Conservation (phyloP, 2,329 filamentous ascomycete genomes). For the Aschersonia sp. region DNA sequence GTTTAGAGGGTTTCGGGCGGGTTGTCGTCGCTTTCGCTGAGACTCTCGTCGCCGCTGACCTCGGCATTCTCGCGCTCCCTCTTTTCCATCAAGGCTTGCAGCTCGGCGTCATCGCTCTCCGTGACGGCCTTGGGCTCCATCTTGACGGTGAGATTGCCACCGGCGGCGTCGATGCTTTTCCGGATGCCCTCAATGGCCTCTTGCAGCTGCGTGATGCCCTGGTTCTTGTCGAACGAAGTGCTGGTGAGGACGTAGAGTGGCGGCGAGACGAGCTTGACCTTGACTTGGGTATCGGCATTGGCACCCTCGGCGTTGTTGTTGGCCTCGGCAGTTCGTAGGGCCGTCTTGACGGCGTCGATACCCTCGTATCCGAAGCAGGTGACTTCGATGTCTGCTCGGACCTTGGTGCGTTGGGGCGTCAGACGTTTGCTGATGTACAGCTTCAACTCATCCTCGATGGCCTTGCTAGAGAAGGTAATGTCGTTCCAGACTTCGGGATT, state of each 20-base stretch:
- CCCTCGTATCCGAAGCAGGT: slow-evolving; percentile 93
- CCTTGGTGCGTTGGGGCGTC: slow-evolving; percentile 96
- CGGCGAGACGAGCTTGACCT: slow-evolving; percentile 95
- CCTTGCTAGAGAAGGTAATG: slow-evolving; percentile 72
- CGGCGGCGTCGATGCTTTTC: slow-evolving; percentile 60
- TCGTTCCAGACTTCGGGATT: slow-evolving; percentile 96
- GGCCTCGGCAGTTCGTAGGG: slow-evolving; percentile 79
- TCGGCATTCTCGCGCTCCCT: slow-evolving; percentile 94
- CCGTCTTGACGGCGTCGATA: slow-evolving; percentile 93
- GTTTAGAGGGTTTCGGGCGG: slow-evolving; percentile 25
- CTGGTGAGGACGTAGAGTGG: slow-evolving; percentile 93
- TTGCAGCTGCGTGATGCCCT: slow-evolving; percentile 73
- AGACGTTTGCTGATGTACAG: slow-evolving; percentile 94
- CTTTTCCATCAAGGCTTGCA: slow-evolving; percentile 98
- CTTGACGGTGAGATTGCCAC: slow-evolving; percentile 76
- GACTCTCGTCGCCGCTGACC: slow-evolving; percentile 92
- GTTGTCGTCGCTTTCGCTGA: slow-evolving; percentile 90
- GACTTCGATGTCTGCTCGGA: slow-evolving; percentile 93
- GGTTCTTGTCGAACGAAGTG: slow-evolving; percentile 84
- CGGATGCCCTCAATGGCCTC: slow-evolving; percentile 82
- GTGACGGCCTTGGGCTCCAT: slow-evolving; percentile 99
- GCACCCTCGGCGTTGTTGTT: slow-evolving; percentile 56
- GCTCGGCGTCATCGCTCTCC: slow-evolving; percentile 92
- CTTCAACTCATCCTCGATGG: slow-evolving; percentile 78
- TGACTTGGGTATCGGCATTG: slow-evolving; percentile 69